These are phyloP conservation scores for Komagataella phaffii DNA, from an alignment of 805 yeast species.

Conservation along the genomic window DNA sequence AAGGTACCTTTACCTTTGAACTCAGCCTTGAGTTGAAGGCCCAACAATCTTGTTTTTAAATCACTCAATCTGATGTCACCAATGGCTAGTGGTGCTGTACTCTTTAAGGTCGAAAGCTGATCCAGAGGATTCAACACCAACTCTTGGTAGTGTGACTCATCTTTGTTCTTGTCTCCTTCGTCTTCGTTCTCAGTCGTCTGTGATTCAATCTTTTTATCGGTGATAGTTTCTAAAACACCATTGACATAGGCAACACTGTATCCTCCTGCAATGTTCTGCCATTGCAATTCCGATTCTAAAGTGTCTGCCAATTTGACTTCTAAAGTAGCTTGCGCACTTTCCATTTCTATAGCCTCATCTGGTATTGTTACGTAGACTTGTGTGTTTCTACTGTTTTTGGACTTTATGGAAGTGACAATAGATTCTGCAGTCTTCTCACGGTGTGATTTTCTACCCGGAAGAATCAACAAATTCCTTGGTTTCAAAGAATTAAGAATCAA, in stretches of 20 bases:
- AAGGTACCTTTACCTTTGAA: constrained; percentile 88
- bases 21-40: constrained; percentile 60
- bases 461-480: constrained; percentile 57
- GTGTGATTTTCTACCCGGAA: constrained; percentile 11
- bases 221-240: constrained; percentile 35
- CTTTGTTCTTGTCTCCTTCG: background rate
- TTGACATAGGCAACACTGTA: constrained; percentile 70
- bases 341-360: constrained; percentile 17
- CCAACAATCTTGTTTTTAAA: constrained; percentile 46
- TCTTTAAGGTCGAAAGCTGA: constrained; percentile 3
- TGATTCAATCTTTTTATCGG: background rate
- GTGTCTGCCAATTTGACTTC: constrained; percentile 59
- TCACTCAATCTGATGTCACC: constrained; percentile 86
- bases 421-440: background rate
- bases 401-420: background rate
- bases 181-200: background rate
- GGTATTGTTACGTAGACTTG: background rate
- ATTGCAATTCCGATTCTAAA: constrained; percentile 44
- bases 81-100: constrained; percentile 40
- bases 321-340: constrained; percentile 36
- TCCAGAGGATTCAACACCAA: constrained; percentile 4
- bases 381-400: background rate
- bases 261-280: constrained; percentile 81
- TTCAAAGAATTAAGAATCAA: constrained; percentile 68
- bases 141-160: constrained; percentile 4